Conservation (phyloP, 2,329 filamentous ascomycete genomes). For the Sclerotinia borealis region DNA sequence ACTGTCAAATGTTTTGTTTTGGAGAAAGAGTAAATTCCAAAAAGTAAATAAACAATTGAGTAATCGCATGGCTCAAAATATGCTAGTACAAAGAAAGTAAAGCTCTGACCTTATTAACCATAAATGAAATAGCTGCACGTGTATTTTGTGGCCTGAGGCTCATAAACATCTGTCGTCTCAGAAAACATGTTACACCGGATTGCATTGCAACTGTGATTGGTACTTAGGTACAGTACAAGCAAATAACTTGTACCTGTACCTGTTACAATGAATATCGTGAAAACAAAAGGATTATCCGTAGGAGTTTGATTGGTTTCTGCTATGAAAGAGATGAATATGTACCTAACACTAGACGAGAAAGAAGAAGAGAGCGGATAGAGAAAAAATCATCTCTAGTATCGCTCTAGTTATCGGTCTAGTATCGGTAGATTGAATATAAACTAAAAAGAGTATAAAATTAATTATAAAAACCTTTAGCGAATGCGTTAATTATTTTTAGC, state of each 20-base stretch:
- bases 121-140: not conserved
- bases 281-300: not conserved
- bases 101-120: not conserved
- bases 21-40: slow-evolving; percentile 4
- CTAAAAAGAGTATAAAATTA: no score
- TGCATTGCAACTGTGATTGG: no score
- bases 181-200: not conserved
- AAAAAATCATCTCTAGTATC: no score
- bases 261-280: not conserved
- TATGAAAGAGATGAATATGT: not conserved
- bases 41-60: slow-evolving; percentile 9
- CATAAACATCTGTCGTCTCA: not conserved
- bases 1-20: not conserved
- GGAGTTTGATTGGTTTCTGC: not conserved
- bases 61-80: not conserved
- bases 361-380: not conserved
- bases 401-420: no score
- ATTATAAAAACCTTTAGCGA: no score
- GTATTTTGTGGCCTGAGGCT: not conserved
- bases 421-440: no score
- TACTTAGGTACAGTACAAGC: no score
- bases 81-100: not conserved
- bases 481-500: not conserved
- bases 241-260: no score
- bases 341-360: not conserved